A percentile compares a stretch with the other conserved stretches of the same genome.
phyloP scores from a whole-genome alignment of 2,329 filamentous ascomycete genomes.

The Alternaria hordeiaustralica region DNA sequence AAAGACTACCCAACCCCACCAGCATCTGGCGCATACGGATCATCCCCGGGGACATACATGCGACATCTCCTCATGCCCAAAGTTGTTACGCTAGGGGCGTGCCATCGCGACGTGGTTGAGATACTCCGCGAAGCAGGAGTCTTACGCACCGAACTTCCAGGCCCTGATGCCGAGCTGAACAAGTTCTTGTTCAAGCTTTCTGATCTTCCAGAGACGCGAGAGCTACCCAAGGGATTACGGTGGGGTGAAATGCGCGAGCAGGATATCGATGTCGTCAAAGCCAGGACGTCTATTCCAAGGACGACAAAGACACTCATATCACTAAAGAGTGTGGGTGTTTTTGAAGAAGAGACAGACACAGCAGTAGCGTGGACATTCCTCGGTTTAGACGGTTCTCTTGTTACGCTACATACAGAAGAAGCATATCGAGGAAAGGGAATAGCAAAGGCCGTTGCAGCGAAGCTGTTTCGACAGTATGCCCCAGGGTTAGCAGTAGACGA shows the following conservation, averaged over 20 bases:
- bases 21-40: constrained; percentile 24
- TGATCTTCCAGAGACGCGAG: constrained; percentile 52
- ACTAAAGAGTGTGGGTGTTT: constrained; percentile 51
- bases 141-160: constrained; percentile 39
- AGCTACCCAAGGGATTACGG: constrained; percentile 56
- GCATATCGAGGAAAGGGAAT: constrained; percentile 67
- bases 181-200: constrained; percentile 65
- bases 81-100: constrained; percentile 54
- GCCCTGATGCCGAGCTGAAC: constrained; percentile 44
- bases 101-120: constrained; percentile 45
- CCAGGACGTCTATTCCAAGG: constrained; percentile 60
- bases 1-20: constrained; percentile 33
- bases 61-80: constrained; percentile 41
- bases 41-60: constrained; percentile 33
- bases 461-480: constrained; percentile 60
- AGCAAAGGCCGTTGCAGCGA: constrained; percentile 66
- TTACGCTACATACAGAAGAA: constrained; percentile 66
- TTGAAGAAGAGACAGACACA: constrained; percentile 53
- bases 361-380: constrained; percentile 70
- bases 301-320: constrained; percentile 55
- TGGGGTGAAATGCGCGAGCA: constrained; percentile 62
- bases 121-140: constrained; percentile 30
- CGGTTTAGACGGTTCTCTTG: constrained; percentile 68
- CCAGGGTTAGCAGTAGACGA: constrained; percentile 39
- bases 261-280: constrained; percentile 63